A percentile compares a stretch with the other conserved stretches of the same genome.
Evolutionary conservation across 345 rosid species (phyloP).

Genomic region (Clarkia xantiana): DNA sequence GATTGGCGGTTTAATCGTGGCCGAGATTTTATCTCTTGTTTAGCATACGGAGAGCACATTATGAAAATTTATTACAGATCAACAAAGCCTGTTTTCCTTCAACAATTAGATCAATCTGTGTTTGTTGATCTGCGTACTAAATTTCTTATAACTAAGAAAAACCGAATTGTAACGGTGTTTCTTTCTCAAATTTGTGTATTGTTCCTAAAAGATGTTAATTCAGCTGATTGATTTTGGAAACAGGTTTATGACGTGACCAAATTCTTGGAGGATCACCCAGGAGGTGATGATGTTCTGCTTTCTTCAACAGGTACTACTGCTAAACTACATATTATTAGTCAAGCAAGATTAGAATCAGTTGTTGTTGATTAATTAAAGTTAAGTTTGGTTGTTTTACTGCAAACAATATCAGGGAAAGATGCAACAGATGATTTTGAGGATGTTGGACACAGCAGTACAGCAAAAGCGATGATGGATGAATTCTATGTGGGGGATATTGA

Average conservation of each 20-base stretch:
- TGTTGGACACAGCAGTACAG: slow-evolving; percentile 78
- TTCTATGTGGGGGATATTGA: slow-evolving; percentile 63
- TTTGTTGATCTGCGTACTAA: no score
- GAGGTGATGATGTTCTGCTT: slow-evolving; percentile 64
- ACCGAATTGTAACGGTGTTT: no score
- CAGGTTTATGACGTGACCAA: slow-evolving; percentile 66
- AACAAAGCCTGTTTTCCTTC: no score
- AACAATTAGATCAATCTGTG: no score
- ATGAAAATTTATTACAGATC: no score
- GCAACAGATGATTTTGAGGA: slow-evolving; percentile 96
- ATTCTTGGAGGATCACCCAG: slow-evolving; percentile 74
- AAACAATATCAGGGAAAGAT: slow-evolving; percentile 74
- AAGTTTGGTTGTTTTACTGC: background rate
- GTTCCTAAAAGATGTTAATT: background rate
- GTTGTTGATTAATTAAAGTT: background rate
- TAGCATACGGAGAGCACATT: no score
- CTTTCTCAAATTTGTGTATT: background rate
- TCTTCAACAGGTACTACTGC: slow-evolving; percentile 42
- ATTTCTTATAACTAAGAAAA: no score
- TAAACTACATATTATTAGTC: no score
- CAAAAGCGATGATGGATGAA: slow-evolving; percentile 85
- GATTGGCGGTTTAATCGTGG: no score
- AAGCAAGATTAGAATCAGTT: background rate
- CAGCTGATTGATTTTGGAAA: slow-evolving; percentile 2
- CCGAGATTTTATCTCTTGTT: no score